These are phyloP conservation scores for Voacanga thouarsii DNA, from an alignment of 257 asterid genomes.

Conservation along the genomic window DNA sequence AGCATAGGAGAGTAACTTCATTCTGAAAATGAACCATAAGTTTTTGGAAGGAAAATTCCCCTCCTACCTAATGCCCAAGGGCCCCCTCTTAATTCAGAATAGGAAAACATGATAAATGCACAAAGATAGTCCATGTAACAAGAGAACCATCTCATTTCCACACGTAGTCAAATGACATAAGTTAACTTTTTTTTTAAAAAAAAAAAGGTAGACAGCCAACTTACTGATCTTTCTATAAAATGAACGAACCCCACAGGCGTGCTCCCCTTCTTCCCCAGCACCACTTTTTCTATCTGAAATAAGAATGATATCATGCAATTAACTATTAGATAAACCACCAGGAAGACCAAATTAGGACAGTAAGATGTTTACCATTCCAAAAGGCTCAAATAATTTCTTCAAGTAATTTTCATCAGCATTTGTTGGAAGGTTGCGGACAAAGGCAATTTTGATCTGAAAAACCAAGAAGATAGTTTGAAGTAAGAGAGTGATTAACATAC, in stretches of 20 bases:
- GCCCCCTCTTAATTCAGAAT: background rate
- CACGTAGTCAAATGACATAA: background rate
- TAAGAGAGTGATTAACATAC: constrained; percentile 12
- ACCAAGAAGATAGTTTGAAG: constrained; percentile 19
- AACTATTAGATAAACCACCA: constrained; percentile 10
- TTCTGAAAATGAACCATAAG: background rate
- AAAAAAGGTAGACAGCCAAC: constrained; percentile 13
- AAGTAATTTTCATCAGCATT: constrained; percentile 72
- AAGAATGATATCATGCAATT: constrained; percentile 14
- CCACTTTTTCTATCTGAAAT: constrained; percentile 83
- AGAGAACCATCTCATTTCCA: background rate
- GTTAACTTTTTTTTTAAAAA: too few relatives aligned
- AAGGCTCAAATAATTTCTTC: constrained; percentile 70
- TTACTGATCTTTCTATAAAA: constrained; percentile 67
- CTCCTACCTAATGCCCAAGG: background rate
- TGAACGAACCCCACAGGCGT: constrained; percentile 74
- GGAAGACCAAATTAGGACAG: constrained; percentile 14
- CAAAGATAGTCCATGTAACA: background rate
- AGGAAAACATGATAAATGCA: background rate
- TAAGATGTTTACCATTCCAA: constrained; percentile 62
- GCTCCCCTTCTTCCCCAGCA: constrained; percentile 55
- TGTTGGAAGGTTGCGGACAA: constrained; percentile 65
- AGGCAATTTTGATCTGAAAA: constrained; percentile 80
- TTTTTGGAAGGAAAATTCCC: background rate
- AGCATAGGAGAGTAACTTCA: background rate